Conservation (phyloP, 2,329 filamentous ascomycete genomes). For the Dothiorella sarmentorum region DNA sequence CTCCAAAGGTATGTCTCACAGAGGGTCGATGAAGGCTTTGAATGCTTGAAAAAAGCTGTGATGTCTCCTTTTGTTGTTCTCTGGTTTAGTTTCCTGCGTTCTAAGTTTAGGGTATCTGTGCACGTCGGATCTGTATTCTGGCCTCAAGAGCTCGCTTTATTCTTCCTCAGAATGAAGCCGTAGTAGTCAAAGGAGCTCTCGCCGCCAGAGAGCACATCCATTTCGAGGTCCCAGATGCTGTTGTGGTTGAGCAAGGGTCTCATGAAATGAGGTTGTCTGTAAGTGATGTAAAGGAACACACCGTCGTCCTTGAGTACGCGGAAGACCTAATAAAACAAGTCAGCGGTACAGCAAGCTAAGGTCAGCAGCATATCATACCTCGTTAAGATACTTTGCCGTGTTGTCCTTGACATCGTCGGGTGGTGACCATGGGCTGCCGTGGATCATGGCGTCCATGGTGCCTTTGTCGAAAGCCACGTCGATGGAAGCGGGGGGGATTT, state of each 20-base stretch:
- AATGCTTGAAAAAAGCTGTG: too few species aligned
- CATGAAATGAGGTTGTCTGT: slow-evolving; percentile 32
- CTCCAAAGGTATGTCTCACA: too few species aligned
- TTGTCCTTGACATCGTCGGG: slow-evolving; percentile 49
- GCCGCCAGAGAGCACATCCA: slow-evolving; percentile 24
- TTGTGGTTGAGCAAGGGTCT: slow-evolving; percentile 27
- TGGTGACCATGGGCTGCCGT: slow-evolving; percentile 53
- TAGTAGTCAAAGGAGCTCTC: slow-evolving; percentile 27
- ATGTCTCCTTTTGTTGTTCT: too few species aligned
- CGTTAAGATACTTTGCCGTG: slow-evolving; percentile 47
- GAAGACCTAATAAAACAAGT: slow-evolving; percentile 34
- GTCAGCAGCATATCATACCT: slow-evolving; percentile 35
- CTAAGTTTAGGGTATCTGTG: too few species aligned
- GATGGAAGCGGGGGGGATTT: slow-evolving; percentile 41
- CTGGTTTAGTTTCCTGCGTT: too few species aligned
- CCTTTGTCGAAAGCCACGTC: slow-evolving; percentile 59
- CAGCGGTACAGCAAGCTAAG: background rate
- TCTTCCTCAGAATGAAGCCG: slow-evolving; percentile 23
- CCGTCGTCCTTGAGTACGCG: slow-evolving; percentile 49
- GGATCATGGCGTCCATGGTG: slow-evolving; percentile 55
- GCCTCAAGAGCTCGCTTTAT: background rate
- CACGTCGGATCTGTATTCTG: too few species aligned
- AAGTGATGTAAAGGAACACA: slow-evolving; percentile 49
- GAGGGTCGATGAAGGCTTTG: too few species aligned
- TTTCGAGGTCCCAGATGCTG: slow-evolving; percentile 25